Conservation (phyloP, 1,284 basidiomycete species). For the Microbotryum saponariae region DNA sequence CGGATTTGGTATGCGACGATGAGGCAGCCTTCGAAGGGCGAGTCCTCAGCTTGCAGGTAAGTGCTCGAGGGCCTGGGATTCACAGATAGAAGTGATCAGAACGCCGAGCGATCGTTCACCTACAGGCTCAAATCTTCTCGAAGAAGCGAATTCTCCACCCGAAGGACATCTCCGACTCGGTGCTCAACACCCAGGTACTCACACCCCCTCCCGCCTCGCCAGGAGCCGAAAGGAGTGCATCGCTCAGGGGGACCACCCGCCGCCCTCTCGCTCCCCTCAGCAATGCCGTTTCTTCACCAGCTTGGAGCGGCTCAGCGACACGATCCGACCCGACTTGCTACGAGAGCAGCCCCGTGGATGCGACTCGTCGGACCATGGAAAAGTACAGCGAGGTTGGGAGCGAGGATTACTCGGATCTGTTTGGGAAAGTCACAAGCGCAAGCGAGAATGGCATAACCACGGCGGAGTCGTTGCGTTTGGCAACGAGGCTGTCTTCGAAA, state of each 20-base stretch:
- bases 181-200: not conserved
- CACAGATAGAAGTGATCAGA: too few relatives aligned
- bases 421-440: constrained; percentile 12
- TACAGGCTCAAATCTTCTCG: not conserved
- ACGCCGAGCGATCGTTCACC: too few relatives aligned
- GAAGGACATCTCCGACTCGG: constrained; percentile 19
- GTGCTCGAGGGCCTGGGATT: not conserved
- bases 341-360: constrained; percentile 76
- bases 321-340: constrained; percentile 60
- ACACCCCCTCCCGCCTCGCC: not conserved
- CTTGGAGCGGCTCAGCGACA: constrained; percentile 34
- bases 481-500: constrained; percentile 71
- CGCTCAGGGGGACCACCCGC: too few relatives aligned
- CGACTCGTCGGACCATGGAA: constrained; percentile 56
- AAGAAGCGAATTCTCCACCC: constrained; percentile 24
- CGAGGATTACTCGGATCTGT: constrained; percentile 35
- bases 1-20: constrained; percentile 68
- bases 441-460: constrained; percentile 38
- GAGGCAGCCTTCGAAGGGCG: constrained; percentile 56
- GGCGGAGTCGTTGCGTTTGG: constrained; percentile 66
- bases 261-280: not conserved
- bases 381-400: constrained; percentile 62
- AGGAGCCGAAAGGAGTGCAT: not conserved
- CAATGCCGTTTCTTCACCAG: not conserved
- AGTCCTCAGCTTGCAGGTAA: constrained; percentile 70